phyloP scores from a whole-genome alignment of 2,329 filamentous ascomycete genomes.

The Tolypocladium sp. region DNA sequence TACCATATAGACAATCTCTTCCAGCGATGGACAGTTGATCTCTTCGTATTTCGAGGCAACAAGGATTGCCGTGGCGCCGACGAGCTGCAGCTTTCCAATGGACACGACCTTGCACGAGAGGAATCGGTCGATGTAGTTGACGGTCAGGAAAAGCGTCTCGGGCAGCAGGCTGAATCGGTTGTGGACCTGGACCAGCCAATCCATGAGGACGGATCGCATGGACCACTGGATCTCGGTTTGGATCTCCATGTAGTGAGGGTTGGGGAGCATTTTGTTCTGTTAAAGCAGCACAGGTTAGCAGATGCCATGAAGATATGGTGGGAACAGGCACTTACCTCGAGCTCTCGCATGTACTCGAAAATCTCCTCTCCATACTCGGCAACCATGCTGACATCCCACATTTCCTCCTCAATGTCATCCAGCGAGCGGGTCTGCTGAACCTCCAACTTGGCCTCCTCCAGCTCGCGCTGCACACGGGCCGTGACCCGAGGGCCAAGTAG shows the following conservation, averaged over 20 bases:
- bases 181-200: conserved; percentile 97
- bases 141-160: conserved; percentile 87
- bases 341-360: conserved; percentile 79
- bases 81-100: conserved; percentile 86
- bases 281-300: conserved; percentile 8
- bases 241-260: conserved; percentile 90
- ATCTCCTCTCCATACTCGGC: conserved; percentile 95
- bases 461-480: conserved; percentile 59
- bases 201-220: conserved; percentile 94
- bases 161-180: conserved; percentile 82
- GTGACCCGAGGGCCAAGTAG: conserved; percentile 67
- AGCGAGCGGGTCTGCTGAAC: conserved; percentile 60
- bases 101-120: conserved; percentile 92
- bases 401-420: conserved; percentile 80
- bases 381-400: conserved; percentile 95
- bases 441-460: conserved; percentile 54
- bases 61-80: conserved; percentile 91
- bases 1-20: conserved; percentile 98
- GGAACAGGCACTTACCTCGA: conserved; percentile 59
- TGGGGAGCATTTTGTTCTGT: conserved; percentile 72
- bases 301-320: background rate
- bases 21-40: conserved; percentile 91
- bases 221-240: conserved; percentile 99
- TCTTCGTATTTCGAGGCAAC: conserved; percentile 98
- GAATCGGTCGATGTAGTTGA: conserved; percentile 97